phyloP scores from a whole-genome alignment of 192 early-diverging fungal genomes.

The Podila epigama region DNA sequence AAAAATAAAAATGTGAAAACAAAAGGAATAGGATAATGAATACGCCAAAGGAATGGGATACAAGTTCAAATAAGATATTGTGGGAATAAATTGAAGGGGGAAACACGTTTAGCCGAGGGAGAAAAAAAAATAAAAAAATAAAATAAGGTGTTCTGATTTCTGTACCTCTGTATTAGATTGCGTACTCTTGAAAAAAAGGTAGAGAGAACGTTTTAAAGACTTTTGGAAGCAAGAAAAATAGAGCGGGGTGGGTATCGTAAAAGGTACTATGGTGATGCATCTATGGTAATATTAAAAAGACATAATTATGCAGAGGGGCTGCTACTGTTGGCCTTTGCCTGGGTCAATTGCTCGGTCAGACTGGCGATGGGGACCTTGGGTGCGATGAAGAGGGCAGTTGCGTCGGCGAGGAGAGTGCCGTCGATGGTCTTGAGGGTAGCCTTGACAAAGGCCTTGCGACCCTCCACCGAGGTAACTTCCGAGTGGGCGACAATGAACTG shows the following conservation, averaged over 20 bases:
- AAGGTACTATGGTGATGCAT: background rate
- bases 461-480: conserved; percentile 64
- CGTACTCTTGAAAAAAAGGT: too few species aligned
- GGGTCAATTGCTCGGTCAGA: conserved; percentile 24
- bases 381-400: conserved; percentile 70
- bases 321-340: background rate
- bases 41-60: too few species aligned
- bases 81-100: too few species aligned
- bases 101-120: too few species aligned
- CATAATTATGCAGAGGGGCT: background rate
- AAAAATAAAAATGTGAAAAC: too few species aligned
- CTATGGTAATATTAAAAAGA: background rate
- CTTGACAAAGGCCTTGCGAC: conserved; percentile 72
- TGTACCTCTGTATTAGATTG: too few species aligned
- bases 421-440: conserved; percentile 67
- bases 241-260: background rate
- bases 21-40: too few species aligned
- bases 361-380: conserved; percentile 52
- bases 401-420: conserved; percentile 67
- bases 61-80: too few species aligned
- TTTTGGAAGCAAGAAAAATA: too few species aligned
- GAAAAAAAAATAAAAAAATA: too few species aligned
- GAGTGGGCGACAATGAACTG: conserved; percentile 66
- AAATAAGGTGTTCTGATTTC: too few species aligned
- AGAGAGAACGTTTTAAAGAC: too few species aligned